phyloP scores from a whole-genome alignment of 169 alveolate genomes.

The Eimeria sp. region DNA sequence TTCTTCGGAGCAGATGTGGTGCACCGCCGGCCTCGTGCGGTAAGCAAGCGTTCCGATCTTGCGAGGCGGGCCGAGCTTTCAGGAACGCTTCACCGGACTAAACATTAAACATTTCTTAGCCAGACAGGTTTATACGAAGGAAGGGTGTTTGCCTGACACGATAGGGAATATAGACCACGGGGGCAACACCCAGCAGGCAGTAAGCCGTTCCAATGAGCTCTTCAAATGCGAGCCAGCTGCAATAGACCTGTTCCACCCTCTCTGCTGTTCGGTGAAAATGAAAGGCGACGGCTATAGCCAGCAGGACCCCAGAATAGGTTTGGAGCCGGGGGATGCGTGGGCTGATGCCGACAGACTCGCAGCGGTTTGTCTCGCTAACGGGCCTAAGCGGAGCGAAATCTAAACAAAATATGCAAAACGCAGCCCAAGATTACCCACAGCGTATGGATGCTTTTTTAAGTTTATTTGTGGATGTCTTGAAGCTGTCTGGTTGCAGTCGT shows the following conservation, averaged over 20 bases:
- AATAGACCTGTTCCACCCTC: not conserved
- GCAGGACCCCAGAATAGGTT: not conserved
- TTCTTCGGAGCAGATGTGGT: not conserved
- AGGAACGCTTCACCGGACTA: not conserved
- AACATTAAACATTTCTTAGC: conserved; percentile 1
- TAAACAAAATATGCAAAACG: not conserved
- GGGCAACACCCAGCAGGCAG: not conserved
- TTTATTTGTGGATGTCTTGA: not conserved
- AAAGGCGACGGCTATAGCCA: not conserved
- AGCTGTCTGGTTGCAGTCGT: not conserved
- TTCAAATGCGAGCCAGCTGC: not conserved
- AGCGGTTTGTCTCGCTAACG: conserved; percentile 54
- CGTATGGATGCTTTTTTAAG: not conserved
- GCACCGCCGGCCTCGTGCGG: conserved; percentile 14
- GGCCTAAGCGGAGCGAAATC: not conserved
- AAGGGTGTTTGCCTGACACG: conserved; percentile 36
- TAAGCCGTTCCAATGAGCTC: not conserved
- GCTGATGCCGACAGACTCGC: conserved; percentile 33
- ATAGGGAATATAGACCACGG: not conserved
- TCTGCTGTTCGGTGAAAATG: not conserved
- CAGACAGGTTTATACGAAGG: not conserved
- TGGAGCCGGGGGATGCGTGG: not conserved
- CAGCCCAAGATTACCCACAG: not conserved
- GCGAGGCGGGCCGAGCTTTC: not conserved
- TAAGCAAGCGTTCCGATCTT: not conserved